phyloP scores from a whole-genome alignment of 2,329 filamentous ascomycete genomes.

The Apiospora arundinis region DNA sequence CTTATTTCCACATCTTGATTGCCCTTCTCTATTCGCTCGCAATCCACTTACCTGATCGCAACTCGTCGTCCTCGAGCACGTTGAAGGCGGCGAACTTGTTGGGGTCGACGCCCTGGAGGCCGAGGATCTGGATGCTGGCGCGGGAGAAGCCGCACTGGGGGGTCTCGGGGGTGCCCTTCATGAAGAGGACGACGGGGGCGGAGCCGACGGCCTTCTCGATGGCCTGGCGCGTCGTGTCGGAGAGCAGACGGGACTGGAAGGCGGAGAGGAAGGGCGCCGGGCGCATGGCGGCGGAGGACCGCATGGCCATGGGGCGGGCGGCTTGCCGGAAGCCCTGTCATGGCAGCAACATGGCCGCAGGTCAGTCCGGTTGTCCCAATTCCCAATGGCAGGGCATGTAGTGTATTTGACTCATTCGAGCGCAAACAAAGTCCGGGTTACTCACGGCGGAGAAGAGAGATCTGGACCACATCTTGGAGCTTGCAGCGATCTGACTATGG shows the following conservation, averaged over 20 bases:
- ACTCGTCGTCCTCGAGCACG: constrained; percentile 87
- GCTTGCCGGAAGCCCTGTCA: constrained; percentile 19
- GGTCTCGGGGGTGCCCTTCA: constrained; percentile 97
- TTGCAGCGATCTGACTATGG: background rate
- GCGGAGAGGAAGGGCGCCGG: constrained; percentile 39
- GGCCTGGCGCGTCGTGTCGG: constrained; percentile 77
- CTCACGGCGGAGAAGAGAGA: constrained; percentile 21
- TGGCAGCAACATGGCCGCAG: background rate
- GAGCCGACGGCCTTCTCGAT: constrained; percentile 91
- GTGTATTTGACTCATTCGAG: background rate
- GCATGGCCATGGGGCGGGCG: constrained; percentile 15
- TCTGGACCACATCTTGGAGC: constrained; percentile 18
- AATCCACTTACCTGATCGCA: constrained; percentile 72
- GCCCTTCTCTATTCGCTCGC: background rate
- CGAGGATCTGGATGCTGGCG: constrained; percentile 92
- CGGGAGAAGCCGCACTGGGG: constrained; percentile 97
- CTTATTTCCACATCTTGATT: background rate
- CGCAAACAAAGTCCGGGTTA: background rate
- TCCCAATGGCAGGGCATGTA: no score
- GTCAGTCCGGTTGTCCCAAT: background rate
- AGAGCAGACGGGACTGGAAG: constrained; percentile 71
- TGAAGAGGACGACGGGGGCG: constrained; percentile 94
- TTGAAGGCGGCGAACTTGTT: constrained; percentile 98
- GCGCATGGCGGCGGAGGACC: background rate
- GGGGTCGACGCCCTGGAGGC: constrained; percentile 93